phyloP scores from a whole-genome alignment of 306 rosid species.

The Citrullus colocynthis region DNA sequence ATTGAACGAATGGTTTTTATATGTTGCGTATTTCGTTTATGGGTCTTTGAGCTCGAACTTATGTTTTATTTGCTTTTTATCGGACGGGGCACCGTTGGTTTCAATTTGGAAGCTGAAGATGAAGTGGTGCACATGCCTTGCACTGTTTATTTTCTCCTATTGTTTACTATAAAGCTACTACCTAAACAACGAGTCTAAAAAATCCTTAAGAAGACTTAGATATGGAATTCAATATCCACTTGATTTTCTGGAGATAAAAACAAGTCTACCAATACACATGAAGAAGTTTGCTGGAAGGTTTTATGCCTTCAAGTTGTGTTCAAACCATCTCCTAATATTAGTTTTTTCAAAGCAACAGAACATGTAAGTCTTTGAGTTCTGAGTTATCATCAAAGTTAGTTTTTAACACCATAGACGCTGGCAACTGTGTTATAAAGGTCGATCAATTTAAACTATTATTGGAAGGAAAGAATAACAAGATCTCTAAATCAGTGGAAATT shows the following conservation, averaged over 20 bases:
- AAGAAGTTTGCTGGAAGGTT: not conserved
- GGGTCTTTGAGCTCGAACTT: not conserved
- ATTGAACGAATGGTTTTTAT: not conserved
- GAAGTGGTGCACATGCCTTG: not conserved
- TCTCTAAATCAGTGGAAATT: not conserved
- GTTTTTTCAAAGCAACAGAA: not conserved
- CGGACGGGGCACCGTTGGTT: not conserved
- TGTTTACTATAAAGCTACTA: not conserved
- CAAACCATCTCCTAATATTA: not conserved
- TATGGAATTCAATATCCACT: not conserved
- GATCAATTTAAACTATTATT: not conserved
- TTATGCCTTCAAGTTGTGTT: not conserved
- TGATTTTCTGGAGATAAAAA: not conserved
- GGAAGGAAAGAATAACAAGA: not conserved
- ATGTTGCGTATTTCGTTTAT: not conserved
- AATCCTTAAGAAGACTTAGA: not conserved
- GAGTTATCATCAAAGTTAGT: not conserved
- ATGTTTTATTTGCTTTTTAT: not conserved
- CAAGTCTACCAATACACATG: not conserved
- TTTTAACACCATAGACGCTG: not conserved
- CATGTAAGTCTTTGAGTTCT: not conserved
- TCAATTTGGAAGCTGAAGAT: not conserved
- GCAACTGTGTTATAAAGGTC: not conserved
- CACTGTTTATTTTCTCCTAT: not conserved
- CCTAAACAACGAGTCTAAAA: not conserved